phyloP scores from a whole-genome alignment of 2,329 filamentous ascomycete species.

The Stagonosporopsis rhizophila region DNA sequence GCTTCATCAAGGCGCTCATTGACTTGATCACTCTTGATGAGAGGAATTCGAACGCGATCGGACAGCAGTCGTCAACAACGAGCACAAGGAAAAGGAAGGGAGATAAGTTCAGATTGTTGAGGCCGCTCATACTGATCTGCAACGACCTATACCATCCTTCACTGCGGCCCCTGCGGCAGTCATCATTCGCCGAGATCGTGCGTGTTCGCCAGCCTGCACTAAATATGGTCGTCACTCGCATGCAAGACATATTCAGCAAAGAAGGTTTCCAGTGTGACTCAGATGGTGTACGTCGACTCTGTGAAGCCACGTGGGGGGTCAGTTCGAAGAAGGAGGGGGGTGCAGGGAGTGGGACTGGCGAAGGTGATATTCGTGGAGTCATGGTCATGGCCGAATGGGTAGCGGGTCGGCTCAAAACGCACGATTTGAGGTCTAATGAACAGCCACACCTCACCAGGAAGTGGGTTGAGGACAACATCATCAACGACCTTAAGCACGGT shows the following conservation, averaged over 20 bases:
- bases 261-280: slow-evolving; percentile 88
- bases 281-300: slow-evolving; percentile 85
- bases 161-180: slow-evolving; percentile 81
- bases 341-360: slow-evolving; percentile 66
- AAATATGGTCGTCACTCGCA: slow-evolving; percentile 80
- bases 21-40: slow-evolving; percentile 88
- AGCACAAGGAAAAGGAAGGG: slow-evolving; percentile 68
- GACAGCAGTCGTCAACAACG: slow-evolving; percentile 42
- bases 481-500: slow-evolving; percentile 71
- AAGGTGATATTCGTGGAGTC: slow-evolving; percentile 79
- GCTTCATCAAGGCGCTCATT: slow-evolving; percentile 93
- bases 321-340: slow-evolving; percentile 71
- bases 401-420: slow-evolving; percentile 69
- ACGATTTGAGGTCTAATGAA: slow-evolving; percentile 46
- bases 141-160: slow-evolving; percentile 96
- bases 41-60: slow-evolving; percentile 67
- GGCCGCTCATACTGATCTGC: slow-evolving; percentile 92
- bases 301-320: slow-evolving; percentile 84
- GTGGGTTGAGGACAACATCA: slow-evolving; percentile 78
- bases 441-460: slow-evolving; percentile 68
- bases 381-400: slow-evolving; percentile 92
- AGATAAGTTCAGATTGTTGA: slow-evolving; percentile 84
- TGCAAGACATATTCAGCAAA: slow-evolving; percentile 85
- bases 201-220: slow-evolving; percentile 88
- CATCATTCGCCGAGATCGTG: slow-evolving; percentile 86